phyloP scores from a whole-genome alignment of 2,329 filamentous ascomycete species.

The Trichoderma polysporum region DNA sequence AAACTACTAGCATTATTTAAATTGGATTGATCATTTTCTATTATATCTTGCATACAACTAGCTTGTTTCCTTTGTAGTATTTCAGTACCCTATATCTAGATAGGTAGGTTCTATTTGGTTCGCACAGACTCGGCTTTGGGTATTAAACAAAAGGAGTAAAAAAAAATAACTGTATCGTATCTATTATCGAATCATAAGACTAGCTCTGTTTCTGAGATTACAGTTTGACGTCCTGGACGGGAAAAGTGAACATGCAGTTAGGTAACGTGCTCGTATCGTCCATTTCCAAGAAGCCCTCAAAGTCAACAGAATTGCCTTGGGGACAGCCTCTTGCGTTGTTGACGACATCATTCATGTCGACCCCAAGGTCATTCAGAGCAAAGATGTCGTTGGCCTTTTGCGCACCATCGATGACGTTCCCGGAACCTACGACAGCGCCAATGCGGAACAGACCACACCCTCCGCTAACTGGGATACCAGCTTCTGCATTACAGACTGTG shows the following conservation, averaged over 20 bases:
- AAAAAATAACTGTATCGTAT: background rate
- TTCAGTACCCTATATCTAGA: no score
- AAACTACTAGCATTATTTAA: no score
- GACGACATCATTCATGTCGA: background rate
- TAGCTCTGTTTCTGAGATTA: background rate
- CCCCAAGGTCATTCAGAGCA: background rate
- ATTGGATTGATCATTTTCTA: no score
- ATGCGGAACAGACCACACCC: background rate
- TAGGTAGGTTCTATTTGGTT: no score
- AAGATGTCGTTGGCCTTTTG: background rate
- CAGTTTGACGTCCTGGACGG: background rate
- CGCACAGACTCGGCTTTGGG: background rate
- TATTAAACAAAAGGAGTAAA: background rate
- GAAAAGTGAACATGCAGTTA: background rate
- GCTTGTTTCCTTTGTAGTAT: no score
- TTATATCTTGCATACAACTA: no score
- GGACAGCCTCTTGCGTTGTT: background rate
- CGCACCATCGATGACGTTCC: background rate
- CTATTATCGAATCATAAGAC: background rate
- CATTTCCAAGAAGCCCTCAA: background rate
- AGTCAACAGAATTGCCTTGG: background rate
- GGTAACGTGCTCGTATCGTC: background rate
- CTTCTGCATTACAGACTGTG: background rate
- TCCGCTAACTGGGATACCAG: background rate
- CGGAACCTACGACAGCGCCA: background rate